Evolutionary conservation across 2,329 filamentous ascomycete genomes (phyloP), one percentile per base, ranked within the genome.

Genomic region (Clonostachys rosea): DNA sequence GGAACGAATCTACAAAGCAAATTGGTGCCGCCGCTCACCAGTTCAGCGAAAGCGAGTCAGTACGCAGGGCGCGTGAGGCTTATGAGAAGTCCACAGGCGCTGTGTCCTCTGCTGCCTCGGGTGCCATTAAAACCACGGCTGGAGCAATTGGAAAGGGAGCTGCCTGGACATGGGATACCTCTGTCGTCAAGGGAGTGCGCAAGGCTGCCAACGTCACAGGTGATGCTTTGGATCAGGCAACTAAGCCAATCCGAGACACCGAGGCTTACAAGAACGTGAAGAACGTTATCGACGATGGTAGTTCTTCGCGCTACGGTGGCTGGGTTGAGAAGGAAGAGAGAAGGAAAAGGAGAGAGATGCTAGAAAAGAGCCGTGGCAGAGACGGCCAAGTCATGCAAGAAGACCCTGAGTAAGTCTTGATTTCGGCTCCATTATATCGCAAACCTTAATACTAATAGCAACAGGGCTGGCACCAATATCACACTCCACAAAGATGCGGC

Each of bases 1-100:
- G 94, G 94, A 96, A 99, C 62, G 94, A 99, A 63, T 95, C 90
- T 40, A 99, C 92, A 40, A 97, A 99, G 73, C 89, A 94, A 55
- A 80, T 99, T 40, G 88, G 89, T 16, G 89, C 89, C 43, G 89
- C 87, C 6, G 90, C 92, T 16, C 87, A 96, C 62, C 85, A 96
- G 59, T 94, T 99, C 62, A 86, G 86, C 34, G 92, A 97, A 70
- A 96, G 91, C 61, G 91, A 96, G 62, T 88, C 86, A 16, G 89
- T 99, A 14, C 86, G 90, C 61, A 83, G 84, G 58, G 94, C 92
- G 33, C 83, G 88, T 54, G 84, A 90, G 55, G 92, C 90, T 8
- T 96, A 96, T 64, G 84, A 89, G 60, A 86, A 88, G 56, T 91
- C 91, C 8, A 89, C 91, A 4, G 89, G 88, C 46, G 89, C 87